Percentiles rank a stretch among this genome's conserved stretches.
These are phyloP conservation scores for Pilasporangium apinafurcum DNA, from an alignment of 352 stramenopile genomes.

Conservation along the genomic window DNA sequence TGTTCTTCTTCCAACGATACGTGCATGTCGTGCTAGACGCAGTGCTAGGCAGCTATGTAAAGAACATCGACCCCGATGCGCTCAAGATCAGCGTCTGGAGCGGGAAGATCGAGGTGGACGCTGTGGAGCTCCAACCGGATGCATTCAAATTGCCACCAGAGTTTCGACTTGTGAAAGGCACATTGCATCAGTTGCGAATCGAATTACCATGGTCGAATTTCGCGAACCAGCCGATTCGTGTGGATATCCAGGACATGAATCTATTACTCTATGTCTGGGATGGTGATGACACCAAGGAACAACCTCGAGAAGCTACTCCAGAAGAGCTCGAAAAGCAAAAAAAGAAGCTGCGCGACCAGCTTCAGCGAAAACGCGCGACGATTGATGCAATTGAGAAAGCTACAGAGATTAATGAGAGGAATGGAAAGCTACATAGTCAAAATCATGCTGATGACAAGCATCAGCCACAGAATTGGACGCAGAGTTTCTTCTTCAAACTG, in stretches of 20 bases:
- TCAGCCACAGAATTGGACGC: slow-evolving; percentile 35
- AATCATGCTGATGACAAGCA: no score
- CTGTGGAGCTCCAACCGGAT: slow-evolving; percentile 72
- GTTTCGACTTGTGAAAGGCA: slow-evolving; percentile 65
- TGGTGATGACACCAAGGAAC: neutral
- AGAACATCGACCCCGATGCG: slow-evolving; percentile 82
- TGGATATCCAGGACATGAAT: slow-evolving; percentile 76
- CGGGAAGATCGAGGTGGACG: slow-evolving; percentile 77
- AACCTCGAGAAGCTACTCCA: neutral
- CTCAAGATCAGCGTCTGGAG: slow-evolving; percentile 85
- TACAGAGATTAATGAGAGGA: slow-evolving; percentile 52
- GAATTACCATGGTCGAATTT: slow-evolving; percentile 75
- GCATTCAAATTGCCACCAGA: slow-evolving; percentile 62
- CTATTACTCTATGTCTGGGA: slow-evolving; percentile 55
- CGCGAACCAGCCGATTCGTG: slow-evolving; percentile 58
- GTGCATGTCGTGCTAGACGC: slow-evolving; percentile 79
- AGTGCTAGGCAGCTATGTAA: slow-evolving; percentile 78
- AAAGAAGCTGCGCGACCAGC: slow-evolving; percentile 24
- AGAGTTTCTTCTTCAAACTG: slow-evolving; percentile 77
- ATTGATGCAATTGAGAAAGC: slow-evolving; percentile 76
- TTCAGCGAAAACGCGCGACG: slow-evolving; percentile 70
- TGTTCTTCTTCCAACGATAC: slow-evolving; percentile 81
- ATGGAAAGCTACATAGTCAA: slow-evolving; percentile 14
- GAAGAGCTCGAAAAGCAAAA: slow-evolving; percentile 8
- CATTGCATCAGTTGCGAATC: slow-evolving; percentile 67